These are phyloP conservation scores for Cyberlindnera misumaiensis DNA, from an alignment of 805 yeast species.

Conservation along the genomic window DNA sequence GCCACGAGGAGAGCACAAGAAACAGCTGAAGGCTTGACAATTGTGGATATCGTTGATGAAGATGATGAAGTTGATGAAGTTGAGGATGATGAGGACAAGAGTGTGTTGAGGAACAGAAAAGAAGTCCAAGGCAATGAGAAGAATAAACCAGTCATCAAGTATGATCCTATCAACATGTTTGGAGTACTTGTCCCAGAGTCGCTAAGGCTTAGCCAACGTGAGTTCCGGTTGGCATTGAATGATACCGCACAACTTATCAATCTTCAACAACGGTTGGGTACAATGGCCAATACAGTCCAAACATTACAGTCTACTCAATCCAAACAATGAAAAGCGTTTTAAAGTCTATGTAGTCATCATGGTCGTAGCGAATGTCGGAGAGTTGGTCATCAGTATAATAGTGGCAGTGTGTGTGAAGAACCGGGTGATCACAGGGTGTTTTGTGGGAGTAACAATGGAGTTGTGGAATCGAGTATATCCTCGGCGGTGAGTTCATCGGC, in stretches of 20 bases:
- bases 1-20: conserved; percentile 17
- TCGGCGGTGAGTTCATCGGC: not conserved
- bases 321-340: too few species aligned
- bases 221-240: conserved; percentile 29
- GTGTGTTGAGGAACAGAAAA: not conserved
- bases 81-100: conserved; percentile 1
- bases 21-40: not conserved
- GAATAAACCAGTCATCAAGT: conserved; percentile 4
- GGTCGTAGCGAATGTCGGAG: too few species aligned
- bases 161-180: conserved; percentile 39
- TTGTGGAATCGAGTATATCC: not conserved
- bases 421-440: too few species aligned
- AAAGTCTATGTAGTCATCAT: too few species aligned
- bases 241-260: conserved; percentile 4
- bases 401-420: too few species aligned
- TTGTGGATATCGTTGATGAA: not conserved
- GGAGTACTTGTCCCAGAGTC: conserved; percentile 40
- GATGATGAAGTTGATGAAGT: not conserved
- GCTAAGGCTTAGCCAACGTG: conserved; percentile 31
- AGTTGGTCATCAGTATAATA: too few species aligned
- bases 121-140: not conserved
- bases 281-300: not conserved
- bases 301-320: too few species aligned
- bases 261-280: conserved; percentile 1
- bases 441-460: too few species aligned